Conservation (phyloP, 495 filamentous ascomycete species). For the Penicillium diatomitis region DNA sequence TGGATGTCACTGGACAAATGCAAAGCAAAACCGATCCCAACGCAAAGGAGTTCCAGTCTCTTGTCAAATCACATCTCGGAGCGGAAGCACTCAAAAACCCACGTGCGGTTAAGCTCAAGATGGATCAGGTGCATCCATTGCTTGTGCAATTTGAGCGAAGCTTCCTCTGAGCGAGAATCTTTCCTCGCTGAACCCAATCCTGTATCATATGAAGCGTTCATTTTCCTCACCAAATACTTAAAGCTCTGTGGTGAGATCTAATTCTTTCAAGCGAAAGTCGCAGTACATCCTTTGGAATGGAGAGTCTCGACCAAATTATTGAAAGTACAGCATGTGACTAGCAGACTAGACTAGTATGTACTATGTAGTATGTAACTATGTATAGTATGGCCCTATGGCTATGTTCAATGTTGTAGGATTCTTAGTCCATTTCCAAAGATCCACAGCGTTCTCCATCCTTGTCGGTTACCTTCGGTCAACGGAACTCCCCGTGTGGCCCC, state of each 20-base stretch:
- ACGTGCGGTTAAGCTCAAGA: constrained; percentile 27
- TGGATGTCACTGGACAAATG: constrained; percentile 40
- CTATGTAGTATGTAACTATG: no score
- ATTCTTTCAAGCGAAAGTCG: no score
- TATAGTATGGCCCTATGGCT: no score
- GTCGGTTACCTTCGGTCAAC: constrained; percentile 16
- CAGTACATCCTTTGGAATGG: no score
- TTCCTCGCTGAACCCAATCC: constrained; percentile 1
- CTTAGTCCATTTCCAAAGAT: no score
- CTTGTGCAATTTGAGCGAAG: constrained; percentile 33
- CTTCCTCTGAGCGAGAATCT: constrained; percentile 16
- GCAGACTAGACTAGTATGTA: no score
- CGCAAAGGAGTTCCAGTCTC: constrained; percentile 19
- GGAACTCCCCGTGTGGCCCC: constrained; percentile 2
- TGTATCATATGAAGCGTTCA: background rate
- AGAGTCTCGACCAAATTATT: no score
- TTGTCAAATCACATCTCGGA: constrained; percentile 23
- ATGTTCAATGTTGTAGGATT: no score
- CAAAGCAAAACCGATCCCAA: constrained; percentile 29
- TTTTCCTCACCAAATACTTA: background rate
- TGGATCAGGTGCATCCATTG: constrained; percentile 31
- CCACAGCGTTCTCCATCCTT: background rate
- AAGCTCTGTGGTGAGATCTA: background rate
- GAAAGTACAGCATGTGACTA: no score
- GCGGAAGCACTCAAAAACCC: constrained; percentile 26